phyloP scores from a whole-genome alignment of 805 yeast species.

The Ogataea pilisensis region DNA sequence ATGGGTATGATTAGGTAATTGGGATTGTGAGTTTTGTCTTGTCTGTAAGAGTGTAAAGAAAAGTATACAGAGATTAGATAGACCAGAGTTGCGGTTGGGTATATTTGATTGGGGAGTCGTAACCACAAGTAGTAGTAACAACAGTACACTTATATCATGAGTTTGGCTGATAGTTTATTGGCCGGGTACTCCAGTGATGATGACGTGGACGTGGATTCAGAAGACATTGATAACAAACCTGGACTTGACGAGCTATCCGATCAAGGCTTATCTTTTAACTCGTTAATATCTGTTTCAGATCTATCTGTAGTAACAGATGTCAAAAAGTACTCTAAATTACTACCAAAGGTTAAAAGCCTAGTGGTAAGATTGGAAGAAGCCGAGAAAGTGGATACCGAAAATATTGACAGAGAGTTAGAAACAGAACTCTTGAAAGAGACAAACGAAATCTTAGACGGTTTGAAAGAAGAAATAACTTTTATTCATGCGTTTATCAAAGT shows the following conservation, averaged over 20 bases:
- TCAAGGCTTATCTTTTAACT: conserved; percentile 4
- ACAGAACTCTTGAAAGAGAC: conserved; percentile 48
- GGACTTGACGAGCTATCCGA: conserved; percentile 1
- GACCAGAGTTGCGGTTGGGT: too few species aligned
- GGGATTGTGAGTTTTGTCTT: too few species aligned
- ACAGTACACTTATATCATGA: too few species aligned
- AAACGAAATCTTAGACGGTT: conserved; percentile 50
- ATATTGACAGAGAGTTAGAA: conserved; percentile 35
- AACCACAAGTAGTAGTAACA: too few species aligned
- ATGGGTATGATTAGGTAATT: too few species aligned
- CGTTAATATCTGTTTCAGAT: conserved; percentile 11
- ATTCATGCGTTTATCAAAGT: conserved; percentile 47
- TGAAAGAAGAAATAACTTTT: conserved; percentile 49
- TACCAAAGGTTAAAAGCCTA: conserved; percentile 19
- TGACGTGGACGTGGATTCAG: conserved; percentile 9
- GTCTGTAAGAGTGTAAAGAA: too few species aligned
- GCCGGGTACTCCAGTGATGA: conserved; percentile 39
- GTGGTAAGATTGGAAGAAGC: conserved; percentile 24
- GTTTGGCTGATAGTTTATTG: conserved; percentile 39
- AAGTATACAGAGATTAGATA: too few species aligned
- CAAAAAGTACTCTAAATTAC: conserved; percentile 25
- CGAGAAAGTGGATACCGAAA: conserved; percentile 25
- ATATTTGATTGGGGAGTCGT: too few species aligned
- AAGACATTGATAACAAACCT: neutral
- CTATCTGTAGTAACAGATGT: conserved; percentile 21